Base-by-base conservation (phyloP, 306 rosid species). In the Oemleria cerasiformis region DNA sequence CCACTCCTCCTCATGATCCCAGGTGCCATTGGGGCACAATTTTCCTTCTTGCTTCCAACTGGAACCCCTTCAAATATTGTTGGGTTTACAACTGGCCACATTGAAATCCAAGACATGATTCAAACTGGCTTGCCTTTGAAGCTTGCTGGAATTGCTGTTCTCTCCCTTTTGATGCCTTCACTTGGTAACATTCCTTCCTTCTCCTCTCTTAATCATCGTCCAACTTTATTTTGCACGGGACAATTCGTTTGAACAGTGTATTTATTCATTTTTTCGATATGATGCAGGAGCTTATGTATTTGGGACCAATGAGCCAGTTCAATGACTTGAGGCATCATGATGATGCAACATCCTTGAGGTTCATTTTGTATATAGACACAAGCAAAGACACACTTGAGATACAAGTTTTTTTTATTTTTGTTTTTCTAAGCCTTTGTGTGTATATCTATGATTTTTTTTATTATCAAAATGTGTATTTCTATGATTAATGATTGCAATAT, bases 1-100 rank as follows among this genome's bases (percentile, higher is more conserved):
- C 98, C 98, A 0, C 90, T 93, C 38, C 84, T 88, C 38, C 90
- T 90, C 4, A 82, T 93, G 93, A 64, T 93, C 7, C 98, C 98
- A 0, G 96, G 98, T 30, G 92, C 96, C 61, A 82, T 93, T 21
- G 84, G 96, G 8, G 83, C 97, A 0, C 96, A 90, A 70, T 88
- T 93, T 74, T 81, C 98, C 2, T 88, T 67, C 86, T 75, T 87
- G 83, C 86, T 93, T 17, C 98, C 97, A 4, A 88, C 96, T 7
- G 79, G 92, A 10, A 88, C 97, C 3, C 96, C 98, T 14, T 88
- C 98, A 0, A 93, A 93, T 56, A 78, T 88, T 1, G 96, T 90
- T 14, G 97, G 94, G 0, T 93, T 93, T 69, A 58, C 88, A 63
- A 93, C 97, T 17, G 98, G 96, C 9, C 85, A 83, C 40, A 79